Evolutionary conservation across 495 filamentous ascomycete genomes (phyloP).

Genomic region (Xylaria sp.): DNA sequence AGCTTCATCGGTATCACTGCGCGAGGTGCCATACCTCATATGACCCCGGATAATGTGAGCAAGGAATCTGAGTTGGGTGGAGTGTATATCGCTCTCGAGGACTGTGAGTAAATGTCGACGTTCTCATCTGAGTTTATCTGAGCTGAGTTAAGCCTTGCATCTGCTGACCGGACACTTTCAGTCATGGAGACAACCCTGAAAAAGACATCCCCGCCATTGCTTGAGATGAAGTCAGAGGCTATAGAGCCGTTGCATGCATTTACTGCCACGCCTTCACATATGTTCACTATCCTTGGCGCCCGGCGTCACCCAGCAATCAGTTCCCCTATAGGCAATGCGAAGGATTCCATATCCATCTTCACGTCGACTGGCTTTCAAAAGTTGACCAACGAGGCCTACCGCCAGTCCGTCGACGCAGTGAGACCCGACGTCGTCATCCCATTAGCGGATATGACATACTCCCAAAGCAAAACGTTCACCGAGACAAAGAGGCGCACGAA

Average conservation of each 20-base stretch:
- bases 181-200: slow-evolving; percentile 76
- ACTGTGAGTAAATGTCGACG: slow-evolving; percentile 69
- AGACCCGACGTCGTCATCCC: slow-evolving; percentile 82
- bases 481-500: slow-evolving; percentile 34
- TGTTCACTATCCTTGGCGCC: slow-evolving; percentile 77
- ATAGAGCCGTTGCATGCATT: slow-evolving; percentile 71
- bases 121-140: neutral
- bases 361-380: slow-evolving; percentile 83
- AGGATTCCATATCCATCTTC: slow-evolving; percentile 73
- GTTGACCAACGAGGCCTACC: slow-evolving; percentile 72
- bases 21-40: slow-evolving; percentile 81
- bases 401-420: slow-evolving; percentile 64
- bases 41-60: slow-evolving; percentile 81
- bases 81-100: slow-evolving; percentile 85
- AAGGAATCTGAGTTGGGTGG: slow-evolving; percentile 69
- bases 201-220: slow-evolving; percentile 37
- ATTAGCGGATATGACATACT: slow-evolving; percentile 75
- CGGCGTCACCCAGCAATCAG: slow-evolving; percentile 78
- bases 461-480: slow-evolving; percentile 38
- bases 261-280: slow-evolving; percentile 60
- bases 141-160: neutral
- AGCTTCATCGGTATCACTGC: slow-evolving; percentile 81
- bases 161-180: slow-evolving; percentile 43
- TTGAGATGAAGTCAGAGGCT: slow-evolving; percentile 31
- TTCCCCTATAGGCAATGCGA: slow-evolving; percentile 75